Evolutionary conservation across 2,329 filamentous ascomycete species (phyloP).

Genomic region (Rutstroemia sp.): DNA sequence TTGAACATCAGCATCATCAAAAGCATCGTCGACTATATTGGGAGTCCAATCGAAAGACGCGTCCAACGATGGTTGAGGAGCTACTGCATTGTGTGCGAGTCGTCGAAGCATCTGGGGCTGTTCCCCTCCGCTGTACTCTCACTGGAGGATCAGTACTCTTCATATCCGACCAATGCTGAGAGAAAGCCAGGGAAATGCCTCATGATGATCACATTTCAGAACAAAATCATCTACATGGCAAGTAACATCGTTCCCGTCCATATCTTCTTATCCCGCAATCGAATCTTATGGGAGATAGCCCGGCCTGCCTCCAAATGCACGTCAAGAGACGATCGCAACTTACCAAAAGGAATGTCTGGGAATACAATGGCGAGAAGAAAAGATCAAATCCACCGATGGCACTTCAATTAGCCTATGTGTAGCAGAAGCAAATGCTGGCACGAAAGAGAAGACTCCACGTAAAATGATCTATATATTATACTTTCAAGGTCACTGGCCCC

Average conservation of each 20-base stretch:
- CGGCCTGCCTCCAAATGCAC: constrained; percentile 62
- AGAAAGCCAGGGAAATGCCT: constrained; percentile 46
- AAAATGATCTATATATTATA: constrained; percentile 44
- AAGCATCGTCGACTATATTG: background rate
- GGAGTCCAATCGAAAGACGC: background rate
- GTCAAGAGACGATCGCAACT: constrained; percentile 58
- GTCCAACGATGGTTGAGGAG: too few relatives aligned
- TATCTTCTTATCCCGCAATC: background rate
- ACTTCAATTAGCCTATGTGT: constrained; percentile 56
- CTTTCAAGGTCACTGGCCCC: constrained; percentile 41
- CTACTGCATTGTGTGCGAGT: background rate
- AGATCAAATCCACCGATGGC: constrained; percentile 53
- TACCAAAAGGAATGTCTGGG: constrained; percentile 53
- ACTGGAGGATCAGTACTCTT: too few relatives aligned
- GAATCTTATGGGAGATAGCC: constrained; percentile 58
- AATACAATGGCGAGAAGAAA: constrained; percentile 60
- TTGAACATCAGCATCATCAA: background rate
- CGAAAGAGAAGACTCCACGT: background rate
- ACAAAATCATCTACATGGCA: constrained; percentile 10
- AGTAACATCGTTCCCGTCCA: background rate
- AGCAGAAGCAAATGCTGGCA: constrained; percentile 15
- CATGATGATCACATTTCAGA: constrained; percentile 9
- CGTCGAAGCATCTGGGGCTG: background rate
- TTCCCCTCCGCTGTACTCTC: background rate
- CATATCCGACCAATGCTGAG: background rate